Percentiles rank a stretch among this genome's conserved stretches.
phyloP scores from a whole-genome alignment of 257 asterid species.

The Jasminum sambac region DNA sequence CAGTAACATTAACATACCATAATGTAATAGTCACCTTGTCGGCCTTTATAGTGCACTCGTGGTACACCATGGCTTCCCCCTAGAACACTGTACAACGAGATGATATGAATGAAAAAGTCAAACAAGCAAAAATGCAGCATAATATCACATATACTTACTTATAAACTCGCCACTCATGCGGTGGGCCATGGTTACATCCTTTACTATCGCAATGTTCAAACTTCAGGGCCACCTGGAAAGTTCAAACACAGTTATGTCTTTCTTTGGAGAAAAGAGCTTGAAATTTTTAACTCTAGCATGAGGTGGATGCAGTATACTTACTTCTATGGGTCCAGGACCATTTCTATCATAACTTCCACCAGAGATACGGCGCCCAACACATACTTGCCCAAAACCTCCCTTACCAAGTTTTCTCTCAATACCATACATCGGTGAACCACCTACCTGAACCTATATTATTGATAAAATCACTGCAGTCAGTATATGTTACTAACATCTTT shows the following conservation, averaged over 20 bases:
- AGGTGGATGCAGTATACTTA: constrained; percentile 20
- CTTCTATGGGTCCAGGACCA: constrained; percentile 69
- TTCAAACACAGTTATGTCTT: constrained; percentile 16
- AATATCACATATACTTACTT: constrained; percentile 45
- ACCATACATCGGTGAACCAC: constrained; percentile 70
- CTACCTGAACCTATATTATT: constrained; percentile 83
- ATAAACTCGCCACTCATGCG: constrained; percentile 88
- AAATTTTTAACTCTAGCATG: constrained; percentile 7
- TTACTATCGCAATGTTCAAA: constrained; percentile 82
- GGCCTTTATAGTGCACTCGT: constrained; percentile 82
- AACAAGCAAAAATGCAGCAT: constrained; percentile 11
- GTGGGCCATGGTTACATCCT: constrained; percentile 83
- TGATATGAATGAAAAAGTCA: constrained; percentile 11
- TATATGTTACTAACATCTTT: neutral
- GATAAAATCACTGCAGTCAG: constrained; percentile 7
- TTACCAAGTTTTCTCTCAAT: constrained; percentile 75
- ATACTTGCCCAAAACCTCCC: constrained; percentile 96
- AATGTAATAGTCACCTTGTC: constrained; percentile 70
- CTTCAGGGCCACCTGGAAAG: constrained; percentile 75
- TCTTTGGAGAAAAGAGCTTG: constrained; percentile 5
- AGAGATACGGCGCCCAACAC: constrained; percentile 71
- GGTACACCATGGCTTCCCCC: constrained; percentile 95
- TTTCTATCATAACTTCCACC: constrained; percentile 54
- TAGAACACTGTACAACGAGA: constrained; percentile 49
- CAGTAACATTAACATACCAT: constrained; percentile 51